phyloP scores from a whole-genome alignment of 129 eudicot genomes.

The Silybum marianum region DNA sequence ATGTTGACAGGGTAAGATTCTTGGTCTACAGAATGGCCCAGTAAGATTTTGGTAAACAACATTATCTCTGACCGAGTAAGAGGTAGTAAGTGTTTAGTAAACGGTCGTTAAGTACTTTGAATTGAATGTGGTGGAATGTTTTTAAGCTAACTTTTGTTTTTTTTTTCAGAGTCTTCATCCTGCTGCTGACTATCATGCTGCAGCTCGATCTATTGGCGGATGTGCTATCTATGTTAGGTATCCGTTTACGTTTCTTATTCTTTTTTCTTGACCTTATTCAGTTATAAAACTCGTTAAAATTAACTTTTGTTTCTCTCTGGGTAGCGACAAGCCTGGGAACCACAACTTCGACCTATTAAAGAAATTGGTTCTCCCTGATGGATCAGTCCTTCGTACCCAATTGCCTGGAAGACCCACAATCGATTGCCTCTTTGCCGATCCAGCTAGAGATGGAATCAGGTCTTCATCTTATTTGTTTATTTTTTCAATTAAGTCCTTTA shows the following conservation, averaged over 20 bases:
- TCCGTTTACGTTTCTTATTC: background rate
- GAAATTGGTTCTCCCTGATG: constrained; percentile 92
- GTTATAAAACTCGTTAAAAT: background rate
- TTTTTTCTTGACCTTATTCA: background rate
- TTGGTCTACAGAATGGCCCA: background rate
- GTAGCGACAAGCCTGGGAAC: constrained; percentile 86
- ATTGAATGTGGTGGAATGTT: background rate
- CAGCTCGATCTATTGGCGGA: constrained; percentile 93
- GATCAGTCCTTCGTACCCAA: constrained; percentile 88
- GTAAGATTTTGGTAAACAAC: background rate
- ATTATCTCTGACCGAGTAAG: background rate
- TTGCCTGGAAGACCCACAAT: constrained; percentile 86
- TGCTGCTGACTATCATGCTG: constrained; percentile 95
- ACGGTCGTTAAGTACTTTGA: background rate
- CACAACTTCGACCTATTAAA: constrained; percentile 84
- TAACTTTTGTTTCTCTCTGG: constrained; percentile 12
- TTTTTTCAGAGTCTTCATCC: constrained; percentile 79
- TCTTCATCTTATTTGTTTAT: constrained; percentile 7
- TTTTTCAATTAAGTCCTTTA: too few species aligned
- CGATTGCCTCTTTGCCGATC: constrained; percentile 89
- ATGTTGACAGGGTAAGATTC: background rate
- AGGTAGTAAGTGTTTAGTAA: background rate
- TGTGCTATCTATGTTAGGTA: constrained; percentile 95
- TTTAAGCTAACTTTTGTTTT: background rate
- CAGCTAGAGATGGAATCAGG: constrained; percentile 96